Base-by-base conservation (phyloP, 306 rosid species). In the Morella rubra region DNA sequence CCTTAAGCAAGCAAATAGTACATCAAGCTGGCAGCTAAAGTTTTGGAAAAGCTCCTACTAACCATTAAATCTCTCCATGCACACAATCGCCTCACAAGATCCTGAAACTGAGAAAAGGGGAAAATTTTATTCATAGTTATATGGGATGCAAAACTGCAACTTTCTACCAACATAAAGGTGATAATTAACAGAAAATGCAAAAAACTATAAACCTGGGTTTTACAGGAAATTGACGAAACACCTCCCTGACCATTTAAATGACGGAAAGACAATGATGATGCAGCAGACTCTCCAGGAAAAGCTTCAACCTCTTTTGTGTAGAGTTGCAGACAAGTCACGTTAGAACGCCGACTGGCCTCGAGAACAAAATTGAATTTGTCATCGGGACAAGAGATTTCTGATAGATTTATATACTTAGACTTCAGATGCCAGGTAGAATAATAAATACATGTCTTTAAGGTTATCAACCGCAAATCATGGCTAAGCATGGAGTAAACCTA, bases 41-140 rank as follows among this genome's bases (percentile, higher is more conserved):
- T 81, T 77, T 47, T 60, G 72, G 44, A 77, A 51, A 44, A 76
- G 70, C 51, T 72, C 78, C 51, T 50, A 89, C 98, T 90, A 7
- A 95, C 98, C 97, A 90, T 89, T 69, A 92, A 49, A 84, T 92
- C 97, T 88, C 97, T 90, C 97, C 98, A 95, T 18, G 91, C 77
- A 73, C 97, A 92, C 44, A 95, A 74, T 68, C 80, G 90, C 89
- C 89, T 85, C 84, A 92, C 87, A 20, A 73, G 72, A 79, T 81
- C 85, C 88, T 84, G 95, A 88, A 92, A 87, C 86, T 82, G 83
- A 56, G 76, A 58, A 41, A 47, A 81, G 11, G 80, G 74, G 40
- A 76, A 11, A 58, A 24, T 3, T 44, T 53, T 61, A 46, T 86
- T 27, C 49, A 85, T 44, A 45, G 54, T 61, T 49, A 44, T 46